Evolutionary conservation across 306 rosid species (phyloP), one percentile per base, ranked within the genome.

Genomic region (Carpinus fangiana): DNA sequence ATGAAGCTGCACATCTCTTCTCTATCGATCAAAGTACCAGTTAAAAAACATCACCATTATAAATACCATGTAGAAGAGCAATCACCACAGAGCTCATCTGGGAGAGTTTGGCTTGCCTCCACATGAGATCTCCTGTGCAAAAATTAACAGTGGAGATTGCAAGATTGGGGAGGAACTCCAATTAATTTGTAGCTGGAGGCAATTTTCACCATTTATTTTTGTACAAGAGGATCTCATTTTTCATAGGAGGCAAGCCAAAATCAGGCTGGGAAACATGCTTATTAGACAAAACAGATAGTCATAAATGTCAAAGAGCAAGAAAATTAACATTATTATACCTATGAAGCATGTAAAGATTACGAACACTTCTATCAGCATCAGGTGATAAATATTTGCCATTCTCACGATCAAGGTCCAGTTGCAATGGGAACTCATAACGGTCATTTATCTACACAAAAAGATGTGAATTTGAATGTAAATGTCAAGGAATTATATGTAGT

Each of bases 361-460:
- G 96, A 68, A 96, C 97, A 52, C 82, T 88, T 81, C 92, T 88
- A 81, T 96, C 99, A 73, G 99, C 96, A 0, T 96, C 99, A 28
- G 99, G 99, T 60, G 99, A 96, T 61, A 96, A 82, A 89, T 96
- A 96, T 64, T 90, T 96, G 18, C 99, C 93, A 86, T 88, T 65
- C 82, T 96, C 97, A 70, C 92, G 90, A 78, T 96, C 99, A 73
- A 96, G 98, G 79, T 96, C 98, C 78, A 96, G 92, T 93, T 96
- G 93, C 89, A 96, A 83, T 17, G 99, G 99, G 81, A 96, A 96
- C 89, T 96, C 99, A 83, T 96, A 96, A 38, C 94, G 94, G 80
- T 96, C 99, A 80, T 96, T 96, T 72, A 96, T 96, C 99, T 96
- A 82, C 84, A 75, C 54, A 60, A n/a, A 73, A 79, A 41, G 43